phyloP scores from a whole-genome alignment of 495 filamentous ascomycete species.

The Penicilliopsis zonata region DNA sequence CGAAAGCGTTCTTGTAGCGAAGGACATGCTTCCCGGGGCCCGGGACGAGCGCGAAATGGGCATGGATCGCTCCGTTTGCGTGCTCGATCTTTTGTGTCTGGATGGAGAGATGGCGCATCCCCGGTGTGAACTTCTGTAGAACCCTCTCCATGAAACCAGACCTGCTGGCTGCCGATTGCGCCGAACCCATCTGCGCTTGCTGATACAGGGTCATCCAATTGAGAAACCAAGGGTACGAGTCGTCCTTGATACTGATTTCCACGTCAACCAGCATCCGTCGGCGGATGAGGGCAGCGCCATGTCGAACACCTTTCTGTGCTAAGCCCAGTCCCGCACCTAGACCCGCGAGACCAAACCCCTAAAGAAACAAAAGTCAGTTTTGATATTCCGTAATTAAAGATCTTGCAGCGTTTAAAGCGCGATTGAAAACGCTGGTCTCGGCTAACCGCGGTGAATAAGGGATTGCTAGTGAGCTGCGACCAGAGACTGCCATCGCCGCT shows the following conservation, averaged over 20 bases:
- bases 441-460: slow-evolving; percentile 56
- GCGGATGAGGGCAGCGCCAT: slow-evolving; percentile 57
- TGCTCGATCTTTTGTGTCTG: slow-evolving; percentile 50
- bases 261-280: slow-evolving; percentile 86
- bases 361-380: slow-evolving; percentile 4
- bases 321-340: slow-evolving; percentile 67
- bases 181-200: slow-evolving; percentile 34
- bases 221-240: slow-evolving; percentile 88
- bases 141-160: slow-evolving; percentile 37
- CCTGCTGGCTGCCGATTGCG: slow-evolving; percentile 23
- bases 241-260: slow-evolving; percentile 86
- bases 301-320: slow-evolving; percentile 58
- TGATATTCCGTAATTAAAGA: not conserved
- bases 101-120: slow-evolving; percentile 55
- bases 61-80: slow-evolving; percentile 53
- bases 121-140: slow-evolving; percentile 46
- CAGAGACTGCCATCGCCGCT: slow-evolving; percentile 32
- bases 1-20: slow-evolving; percentile 73
- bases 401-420: not conserved
- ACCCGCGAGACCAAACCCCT: slow-evolving; percentile 78
- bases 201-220: slow-evolving; percentile 87
- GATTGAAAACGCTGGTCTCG: not conserved
- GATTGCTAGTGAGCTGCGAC: slow-evolving; percentile 48
- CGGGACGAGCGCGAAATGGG: slow-evolving; percentile 78
- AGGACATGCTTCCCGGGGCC: slow-evolving; percentile 81